phyloP scores from a whole-genome alignment of 352 stramenopile species.

The Globisporangium yorkense region DNA sequence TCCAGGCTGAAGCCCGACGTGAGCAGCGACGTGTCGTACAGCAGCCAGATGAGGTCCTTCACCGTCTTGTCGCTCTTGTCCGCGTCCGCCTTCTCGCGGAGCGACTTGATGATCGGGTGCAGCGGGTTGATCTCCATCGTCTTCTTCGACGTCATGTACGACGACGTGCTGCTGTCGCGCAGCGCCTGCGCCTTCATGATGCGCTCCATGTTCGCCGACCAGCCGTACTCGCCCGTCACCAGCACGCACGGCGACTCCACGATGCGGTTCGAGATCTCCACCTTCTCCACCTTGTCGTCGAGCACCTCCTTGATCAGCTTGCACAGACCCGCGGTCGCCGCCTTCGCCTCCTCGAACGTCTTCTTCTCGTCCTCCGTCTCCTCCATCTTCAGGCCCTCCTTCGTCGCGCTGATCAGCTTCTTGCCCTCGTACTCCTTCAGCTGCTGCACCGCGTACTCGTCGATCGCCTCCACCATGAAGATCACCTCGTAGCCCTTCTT shows the following conservation, averaged over 20 bases:
- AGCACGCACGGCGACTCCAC: conserved; percentile 98
- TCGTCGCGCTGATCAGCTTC: conserved; percentile 98
- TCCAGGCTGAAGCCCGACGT: conserved; percentile 99
- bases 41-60: conserved; percentile 99
- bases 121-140: conserved; percentile 99
- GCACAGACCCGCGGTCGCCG: conserved; percentile 95
- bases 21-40: conserved; percentile 99
- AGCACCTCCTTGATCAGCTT: conserved; percentile 99
- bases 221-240: conserved; percentile 99
- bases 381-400: conserved; percentile 96
- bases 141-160: conserved; percentile 99
- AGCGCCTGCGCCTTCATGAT: conserved; percentile 99
- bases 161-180: conserved; percentile 94
- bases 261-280: conserved; percentile 98
- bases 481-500: conserved; percentile 99
- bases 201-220: conserved; percentile 99
- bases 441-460: conserved; percentile 99
- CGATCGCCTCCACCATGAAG: conserved; percentile 99
- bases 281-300: conserved; percentile 99
- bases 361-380: conserved; percentile 98
- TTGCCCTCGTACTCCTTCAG: conserved; percentile 99
- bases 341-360: conserved; percentile 98
- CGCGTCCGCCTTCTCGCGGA: conserved; percentile 97
- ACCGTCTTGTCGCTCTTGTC: conserved; percentile 99
- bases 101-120: conserved; percentile 98